These are phyloP conservation scores for Phytophthora megakarya DNA, from an alignment of 352 stramenopile genomes.

Conservation along the genomic window DNA sequence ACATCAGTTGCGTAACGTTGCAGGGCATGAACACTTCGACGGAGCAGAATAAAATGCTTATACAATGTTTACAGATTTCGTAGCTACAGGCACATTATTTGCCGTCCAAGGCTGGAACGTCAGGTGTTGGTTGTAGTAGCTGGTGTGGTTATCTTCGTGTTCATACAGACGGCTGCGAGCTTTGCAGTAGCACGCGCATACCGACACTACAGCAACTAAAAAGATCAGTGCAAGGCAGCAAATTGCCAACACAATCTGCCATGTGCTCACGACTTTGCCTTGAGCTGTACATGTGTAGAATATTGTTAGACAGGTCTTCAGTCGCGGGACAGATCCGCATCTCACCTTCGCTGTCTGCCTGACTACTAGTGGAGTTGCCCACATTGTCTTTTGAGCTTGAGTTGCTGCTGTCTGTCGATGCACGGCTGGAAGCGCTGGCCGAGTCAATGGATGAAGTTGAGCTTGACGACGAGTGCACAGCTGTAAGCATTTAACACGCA, in stretches of 20 bases:
- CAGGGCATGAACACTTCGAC: too few species aligned
- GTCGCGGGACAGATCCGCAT: neutral
- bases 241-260: constrained; percentile 60
- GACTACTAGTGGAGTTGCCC: constrained; percentile 10
- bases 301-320: neutral
- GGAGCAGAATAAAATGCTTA: neutral
- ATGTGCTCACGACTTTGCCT: constrained; percentile 31
- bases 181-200: constrained; percentile 59
- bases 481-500: constrained; percentile 11
- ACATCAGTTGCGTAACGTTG: too few species aligned
- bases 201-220: constrained; percentile 44
- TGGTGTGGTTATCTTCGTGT: constrained; percentile 41
- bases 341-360: constrained; percentile 13
- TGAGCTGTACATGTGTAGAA: constrained; percentile 12
- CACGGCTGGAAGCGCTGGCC: constrained; percentile 3
- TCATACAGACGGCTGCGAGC: constrained; percentile 47
- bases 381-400: constrained; percentile 15
- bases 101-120: constrained; percentile 15
- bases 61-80: constrained; percentile 24
- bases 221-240: constrained; percentile 49
- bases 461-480: constrained; percentile 4
- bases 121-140: constrained; percentile 38
- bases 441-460: constrained; percentile 7
- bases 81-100: constrained; percentile 3
- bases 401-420: constrained; percentile 9